A percentile compares a stretch with the other conserved stretches of the same genome.
Evolutionary conservation across 2,329 filamentous ascomycete species (phyloP).

Genomic region (Microcyclosporella mali): DNA sequence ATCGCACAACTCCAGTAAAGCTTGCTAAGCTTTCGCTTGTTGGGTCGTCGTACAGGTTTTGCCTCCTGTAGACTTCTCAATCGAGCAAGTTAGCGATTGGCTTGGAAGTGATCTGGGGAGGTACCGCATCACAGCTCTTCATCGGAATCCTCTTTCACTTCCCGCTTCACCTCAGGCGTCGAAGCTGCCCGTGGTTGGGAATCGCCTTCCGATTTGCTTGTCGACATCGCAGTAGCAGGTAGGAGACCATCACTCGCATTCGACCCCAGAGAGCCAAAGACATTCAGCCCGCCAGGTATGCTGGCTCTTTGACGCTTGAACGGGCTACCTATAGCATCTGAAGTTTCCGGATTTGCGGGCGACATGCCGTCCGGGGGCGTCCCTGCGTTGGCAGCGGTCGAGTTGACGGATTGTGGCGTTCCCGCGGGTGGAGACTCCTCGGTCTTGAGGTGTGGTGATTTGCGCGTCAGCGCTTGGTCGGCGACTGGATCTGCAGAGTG

Average conservation of each 20-base stretch:
- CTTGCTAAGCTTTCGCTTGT: too few relatives aligned
- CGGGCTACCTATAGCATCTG: constrained; percentile 59
- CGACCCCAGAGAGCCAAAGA: constrained; percentile 15
- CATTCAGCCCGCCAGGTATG: constrained; percentile 35
- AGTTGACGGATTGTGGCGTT: constrained; percentile 33
- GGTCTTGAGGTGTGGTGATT: constrained; percentile 36
- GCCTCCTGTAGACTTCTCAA: not conserved
- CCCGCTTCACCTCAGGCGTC: constrained; percentile 20
- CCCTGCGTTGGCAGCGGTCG: constrained; percentile 27
- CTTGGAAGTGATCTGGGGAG: not conserved
- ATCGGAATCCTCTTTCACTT: constrained; percentile 36
- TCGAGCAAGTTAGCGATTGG: constrained; percentile 2
- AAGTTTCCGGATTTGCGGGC: constrained; percentile 31
- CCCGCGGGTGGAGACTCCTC: constrained; percentile 38
- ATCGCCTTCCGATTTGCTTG: constrained; percentile 14
- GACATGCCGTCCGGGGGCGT: constrained; percentile 28
- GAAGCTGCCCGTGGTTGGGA: constrained; percentile 32
- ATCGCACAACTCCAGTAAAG: too few relatives aligned
- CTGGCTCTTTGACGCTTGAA: constrained; percentile 70
- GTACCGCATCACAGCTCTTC: constrained; percentile 39
- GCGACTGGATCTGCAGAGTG: constrained; percentile 66
- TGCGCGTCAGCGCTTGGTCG: constrained; percentile 35
- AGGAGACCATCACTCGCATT: constrained; percentile 17
- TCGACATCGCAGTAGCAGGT: constrained; percentile 11
- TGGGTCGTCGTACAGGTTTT: too few relatives aligned